Conservation (phyloP, 163 green algal species). For the Chloromonas sp. region DNA sequence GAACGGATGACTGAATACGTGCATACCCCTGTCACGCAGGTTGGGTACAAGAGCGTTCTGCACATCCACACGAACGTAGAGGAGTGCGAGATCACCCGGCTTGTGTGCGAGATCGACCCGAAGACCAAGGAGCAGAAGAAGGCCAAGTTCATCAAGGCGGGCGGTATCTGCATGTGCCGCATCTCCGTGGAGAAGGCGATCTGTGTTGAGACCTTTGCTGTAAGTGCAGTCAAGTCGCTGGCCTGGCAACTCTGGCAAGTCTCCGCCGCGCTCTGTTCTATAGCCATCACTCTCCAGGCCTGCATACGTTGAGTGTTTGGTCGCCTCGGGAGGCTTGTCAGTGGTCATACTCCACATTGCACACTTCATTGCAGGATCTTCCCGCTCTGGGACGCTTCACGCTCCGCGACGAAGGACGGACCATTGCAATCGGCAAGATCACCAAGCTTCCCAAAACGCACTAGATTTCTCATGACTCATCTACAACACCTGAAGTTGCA, state of each 20-base stretch:
- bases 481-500: too few species aligned
- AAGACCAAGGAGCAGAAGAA: slow-evolving; percentile 94
- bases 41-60: slow-evolving; percentile 85
- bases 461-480: background rate
- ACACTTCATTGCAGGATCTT: slow-evolving; percentile 36
- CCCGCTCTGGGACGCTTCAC: slow-evolving; percentile 96
- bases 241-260: background rate
- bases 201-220: slow-evolving; percentile 87
- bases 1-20: too few species aligned
- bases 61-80: slow-evolving; percentile 92
- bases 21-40: slow-evolving; percentile 10
- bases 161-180: slow-evolving; percentile 67
- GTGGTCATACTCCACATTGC: too few species aligned
- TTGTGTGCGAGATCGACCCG: slow-evolving; percentile 78
- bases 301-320: too few species aligned
- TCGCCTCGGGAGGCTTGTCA: too few species aligned
- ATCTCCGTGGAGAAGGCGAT: slow-evolving; percentile 82
- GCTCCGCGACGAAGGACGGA: slow-evolving; percentile 89
- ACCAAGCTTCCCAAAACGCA: slow-evolving; percentile 70
- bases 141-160: slow-evolving; percentile 87
- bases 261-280: background rate
- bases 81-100: slow-evolving; percentile 60
- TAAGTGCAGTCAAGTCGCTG: slow-evolving; percentile 10
- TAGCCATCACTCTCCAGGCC: too few species aligned
- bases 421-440: slow-evolving; percentile 94